Evolutionary conservation across 179 eudicot genomes (phyloP), one percentile per base, ranked within the genome.

Genomic region (Silene coronaria): DNA sequence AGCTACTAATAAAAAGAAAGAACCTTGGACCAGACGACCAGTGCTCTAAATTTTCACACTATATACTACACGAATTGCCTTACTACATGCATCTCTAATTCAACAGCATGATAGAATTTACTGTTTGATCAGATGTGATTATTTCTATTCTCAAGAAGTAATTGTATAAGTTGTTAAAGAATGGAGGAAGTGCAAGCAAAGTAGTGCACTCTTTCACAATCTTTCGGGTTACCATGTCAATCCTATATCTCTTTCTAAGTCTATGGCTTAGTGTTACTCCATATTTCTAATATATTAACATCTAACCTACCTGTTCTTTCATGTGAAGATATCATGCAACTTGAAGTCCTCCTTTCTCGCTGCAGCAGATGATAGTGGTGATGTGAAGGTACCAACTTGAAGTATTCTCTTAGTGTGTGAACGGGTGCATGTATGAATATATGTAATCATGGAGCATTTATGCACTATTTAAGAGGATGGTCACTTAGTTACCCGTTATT

Each of bases 351-450:
- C 92, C 42, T 94, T 91, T 78, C 87, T 94, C 74, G 98, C 97
- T 84, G 91, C 96, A 42, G 91, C 97, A 74, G 98, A 94, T 85
- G 98, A 94, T 78, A 81, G 88, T 74, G 98, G 98, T 82, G 92
- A 90, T 86, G 89, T 91, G 53, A 94, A 94, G 97, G 98, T 94
- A 86, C 63, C 48, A 26, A 26, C n/a, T n/a, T n/a, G n/a, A 21
- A 13, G 23, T 45, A 17, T 78, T 73, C 23, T 14, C 65, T 72
- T 70, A 38, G 45, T 16, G 38, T 21, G 16, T 17, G 14, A 46
- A 62, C 30, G 28, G 48, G 67, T 34, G 12, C 8, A 67, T 34
- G 21, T 57, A 7, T 59, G 46, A 70, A 21, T n/a, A 9, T 62
- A 13, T 23, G 8, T 62, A 42, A 11, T 42, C 13, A 11, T 42